Evolutionary conservation across 164 flowering plant genomes (phyloP), one percentile per base, ranked within the genome.

Genomic region (Berberis thunbergii): DNA sequence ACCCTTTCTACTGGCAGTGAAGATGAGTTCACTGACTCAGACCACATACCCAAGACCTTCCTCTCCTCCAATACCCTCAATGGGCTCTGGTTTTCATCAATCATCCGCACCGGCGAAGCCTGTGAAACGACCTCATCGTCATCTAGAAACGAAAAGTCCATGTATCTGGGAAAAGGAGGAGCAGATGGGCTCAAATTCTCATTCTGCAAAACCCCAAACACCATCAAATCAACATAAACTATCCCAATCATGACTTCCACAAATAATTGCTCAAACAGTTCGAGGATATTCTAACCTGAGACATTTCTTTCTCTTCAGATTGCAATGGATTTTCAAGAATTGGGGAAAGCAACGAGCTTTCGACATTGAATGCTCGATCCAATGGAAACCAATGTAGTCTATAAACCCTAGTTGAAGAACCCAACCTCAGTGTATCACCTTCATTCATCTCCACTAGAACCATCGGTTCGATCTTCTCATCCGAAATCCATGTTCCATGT

Each of bases 401-500:
- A 63, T 95, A 89, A 9, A 82, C 66, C 68, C 99, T 85, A 39
- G 83, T 91, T 4, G 99, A 95, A 6, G 80, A 80, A 13, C 97
- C 99, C 42, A 95, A 62, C 64, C 78, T 80, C 65, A 95, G 43
- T 0, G 73, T 77, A 64, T 95, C 97, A 1, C 96, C 96, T 54
- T 91, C 97, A 6, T 64, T 73, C 64, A 95, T 66, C 70, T 80
- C 84, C 43, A 81, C 80, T 1, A 10, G 57, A 64, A 75, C 77
- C 45, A 76, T 73, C 0, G 97, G 79, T 62, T 82, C 84, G 2
- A 89, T 76, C 81, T 75, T 89, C 70, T 71, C 76, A 50, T 73
- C 97, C 0, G 80, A 86, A 71, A 91, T 76, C 96, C 96, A 87
- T 44, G 97, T 91, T 54, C 97, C 97, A 70, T 94, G 99, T 1